phyloP scores from a whole-genome alignment of 805 yeast species.

The Schizosaccharomyces japonicus region DNA sequence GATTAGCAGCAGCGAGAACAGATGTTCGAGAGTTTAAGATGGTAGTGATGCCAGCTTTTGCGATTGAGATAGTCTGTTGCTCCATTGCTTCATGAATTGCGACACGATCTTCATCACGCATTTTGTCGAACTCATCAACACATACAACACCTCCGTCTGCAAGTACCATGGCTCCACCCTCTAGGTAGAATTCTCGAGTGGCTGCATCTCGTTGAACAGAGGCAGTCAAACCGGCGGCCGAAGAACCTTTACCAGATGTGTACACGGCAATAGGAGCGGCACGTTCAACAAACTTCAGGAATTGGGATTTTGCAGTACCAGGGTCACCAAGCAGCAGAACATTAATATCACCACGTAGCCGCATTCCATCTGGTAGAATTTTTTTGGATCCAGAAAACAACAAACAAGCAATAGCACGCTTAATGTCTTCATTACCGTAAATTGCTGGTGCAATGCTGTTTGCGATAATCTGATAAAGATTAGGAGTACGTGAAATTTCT shows the following conservation, averaged over 20 bases:
- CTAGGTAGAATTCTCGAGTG: slow-evolving; percentile 78
- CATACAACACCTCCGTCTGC: slow-evolving; percentile 99
- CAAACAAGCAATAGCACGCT: slow-evolving; percentile 76
- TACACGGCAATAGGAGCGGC: slow-evolving; percentile 84
- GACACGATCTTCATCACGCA: slow-evolving; percentile 96
- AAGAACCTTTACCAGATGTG: slow-evolving; percentile 96
- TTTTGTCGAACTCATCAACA: slow-evolving; percentile 96
- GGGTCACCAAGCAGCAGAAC: slow-evolving; percentile 90
- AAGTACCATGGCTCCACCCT: slow-evolving; percentile 99
- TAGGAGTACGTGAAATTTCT: slow-evolving; percentile 55
- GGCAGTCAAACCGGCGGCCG: slow-evolving; percentile 98
- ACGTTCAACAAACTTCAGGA: slow-evolving; percentile 83
- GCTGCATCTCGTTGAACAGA: slow-evolving; percentile 79
- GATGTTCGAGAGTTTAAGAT: slow-evolving; percentile 88
- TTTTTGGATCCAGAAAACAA: slow-evolving; percentile 88
- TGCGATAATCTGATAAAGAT: slow-evolving; percentile 65
- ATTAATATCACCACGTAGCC: slow-evolving; percentile 90
- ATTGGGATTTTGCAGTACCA: slow-evolving; percentile 94
- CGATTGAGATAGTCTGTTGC: slow-evolving; percentile 94
- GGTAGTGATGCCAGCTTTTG: slow-evolving; percentile 96
- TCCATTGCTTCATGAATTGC: slow-evolving; percentile 99
- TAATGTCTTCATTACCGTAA: slow-evolving; percentile 80
- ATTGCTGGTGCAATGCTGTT: slow-evolving; percentile 88
- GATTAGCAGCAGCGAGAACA: slow-evolving; percentile 94
- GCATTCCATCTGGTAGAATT: slow-evolving; percentile 80